Evolutionary conservation across 768 basidiomycete genomes (phyloP).

Genomic region (Mycena galopus): DNA sequence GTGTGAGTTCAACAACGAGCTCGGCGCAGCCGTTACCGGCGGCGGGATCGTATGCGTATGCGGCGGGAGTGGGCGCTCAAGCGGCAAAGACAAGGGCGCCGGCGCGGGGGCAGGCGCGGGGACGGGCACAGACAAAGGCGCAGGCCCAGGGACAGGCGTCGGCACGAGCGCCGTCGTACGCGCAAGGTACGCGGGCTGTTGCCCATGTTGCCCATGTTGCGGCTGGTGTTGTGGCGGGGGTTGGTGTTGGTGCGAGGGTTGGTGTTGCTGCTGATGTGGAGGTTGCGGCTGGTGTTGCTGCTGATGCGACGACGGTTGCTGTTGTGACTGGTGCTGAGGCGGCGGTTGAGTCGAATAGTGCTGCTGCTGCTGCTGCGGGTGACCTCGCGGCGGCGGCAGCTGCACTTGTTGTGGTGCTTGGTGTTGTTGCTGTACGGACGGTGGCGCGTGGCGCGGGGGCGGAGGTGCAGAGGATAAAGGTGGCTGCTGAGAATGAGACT

Average conservation of each 20-base stretch:
- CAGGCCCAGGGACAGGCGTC: slow-evolving; percentile 3
- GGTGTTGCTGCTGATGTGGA: neutral
- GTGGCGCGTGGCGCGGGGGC: neutral
- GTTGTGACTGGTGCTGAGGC: neutral
- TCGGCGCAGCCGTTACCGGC: neutral
- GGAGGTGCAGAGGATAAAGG: slow-evolving; percentile 3
- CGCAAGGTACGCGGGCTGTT: slow-evolving; percentile 6
- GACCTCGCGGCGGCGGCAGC: neutral
- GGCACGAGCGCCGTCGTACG: slow-evolving; percentile 29
- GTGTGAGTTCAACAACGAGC: neutral
- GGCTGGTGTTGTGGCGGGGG: neutral
- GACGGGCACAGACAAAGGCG: no score
- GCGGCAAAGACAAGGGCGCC: no score
- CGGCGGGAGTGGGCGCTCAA: no score
- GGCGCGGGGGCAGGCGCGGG: no score
- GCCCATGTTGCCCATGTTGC: neutral
- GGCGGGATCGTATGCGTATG: neutral
- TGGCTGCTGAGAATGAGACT: slow-evolving; percentile 6
- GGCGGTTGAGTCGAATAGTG: neutral
- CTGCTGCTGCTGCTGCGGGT: slow-evolving; percentile 20
- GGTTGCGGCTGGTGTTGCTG: slow-evolving; percentile 36
- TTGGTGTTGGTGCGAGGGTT: neutral
- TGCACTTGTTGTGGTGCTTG: slow-evolving; percentile 26
- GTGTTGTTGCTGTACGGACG: slow-evolving; percentile 23
- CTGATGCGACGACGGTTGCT: neutral